These are phyloP conservation scores for Ambrosiella cleistominuta DNA, from an alignment of 2,329 filamentous ascomycete genomes.

Conservation along the genomic window DNA sequence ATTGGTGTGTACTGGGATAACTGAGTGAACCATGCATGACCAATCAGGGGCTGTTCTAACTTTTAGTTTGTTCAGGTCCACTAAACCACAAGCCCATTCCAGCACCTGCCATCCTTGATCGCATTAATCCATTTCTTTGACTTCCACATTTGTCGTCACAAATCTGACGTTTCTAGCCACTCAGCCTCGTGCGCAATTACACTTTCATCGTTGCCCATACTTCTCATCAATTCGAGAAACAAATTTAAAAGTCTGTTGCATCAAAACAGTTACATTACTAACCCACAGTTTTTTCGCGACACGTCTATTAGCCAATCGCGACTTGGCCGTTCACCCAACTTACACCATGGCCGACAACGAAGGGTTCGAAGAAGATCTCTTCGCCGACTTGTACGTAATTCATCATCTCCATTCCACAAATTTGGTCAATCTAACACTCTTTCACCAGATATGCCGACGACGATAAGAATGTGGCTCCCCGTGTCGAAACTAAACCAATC, in stretches of 20 bases:
- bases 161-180: background rate
- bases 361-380: slow-evolving; percentile 83
- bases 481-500: background rate
- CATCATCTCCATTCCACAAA: background rate
- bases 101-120: background rate
- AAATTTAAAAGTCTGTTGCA: background rate
- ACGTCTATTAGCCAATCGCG: too few species aligned
- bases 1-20: background rate
- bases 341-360: slow-evolving; percentile 56
- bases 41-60: background rate
- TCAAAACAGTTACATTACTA: background rate
- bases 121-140: background rate
- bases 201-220: background rate
- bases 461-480: slow-evolving; percentile 12
- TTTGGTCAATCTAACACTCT: background rate
- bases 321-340: background rate
- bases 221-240: background rate
- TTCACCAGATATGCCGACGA: slow-evolving; percentile 14
- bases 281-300: background rate
- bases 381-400: slow-evolving; percentile 71
- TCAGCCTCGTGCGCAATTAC: background rate
- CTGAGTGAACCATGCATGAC: background rate
- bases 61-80: background rate
- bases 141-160: background rate
- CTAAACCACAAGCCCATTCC: background rate